Base-by-base conservation (phyloP, 306 rosid genomes). In the Rosa rugosa region DNA sequence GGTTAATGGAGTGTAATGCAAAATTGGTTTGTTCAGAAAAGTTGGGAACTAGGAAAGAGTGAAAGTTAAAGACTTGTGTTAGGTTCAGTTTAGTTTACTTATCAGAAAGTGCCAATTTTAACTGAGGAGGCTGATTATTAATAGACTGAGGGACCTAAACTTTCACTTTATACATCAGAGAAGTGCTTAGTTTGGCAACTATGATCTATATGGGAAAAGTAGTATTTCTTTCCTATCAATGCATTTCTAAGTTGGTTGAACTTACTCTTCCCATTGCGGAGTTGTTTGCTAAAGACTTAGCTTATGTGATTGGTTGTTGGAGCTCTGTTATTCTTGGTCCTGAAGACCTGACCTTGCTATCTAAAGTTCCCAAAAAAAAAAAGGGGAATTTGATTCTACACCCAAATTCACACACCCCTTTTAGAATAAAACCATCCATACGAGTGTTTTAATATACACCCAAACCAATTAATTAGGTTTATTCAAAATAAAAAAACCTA, bases 1-100 rank as follows among this genome's bases (percentile, higher is more conserved):
- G 11, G 77, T 40, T 73, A 22, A 8, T 20, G n/a, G 77, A 54
- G 51, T 38, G 67, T n/a, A 42, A 12, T 54, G 77, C 78, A 42
- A 57, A 42, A 10, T 59, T 59, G 16, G 78, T 42, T 34, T 62
- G 60, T 53, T 62, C 2, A 31, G 46, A 75, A 75, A 31, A 23
- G 5, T 31, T 45, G 18, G 60, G 79, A 59, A 44, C 44, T 14
- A 23, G 57, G 57, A 44, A 16, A 25, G 70, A 25, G 57, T 16
- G 18, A 27, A 62, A 27, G 31, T 9, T 56, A n/a, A n/a, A n/a
- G n/a, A n/a, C n/a, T n/a, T n/a, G n/a, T n/a, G n/a, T n/a, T n/a
- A n/a, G n/a, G n/a, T n/a, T n/a, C n/a, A n/a, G n/a, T n/a, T n/a
- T n/a, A n/a, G n/a, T n/a, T n/a, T n/a, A n/a, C n/a, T n/a, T n/a